phyloP scores from a whole-genome alignment of 345 rosid species.

The Pistacia integerrima region DNA sequence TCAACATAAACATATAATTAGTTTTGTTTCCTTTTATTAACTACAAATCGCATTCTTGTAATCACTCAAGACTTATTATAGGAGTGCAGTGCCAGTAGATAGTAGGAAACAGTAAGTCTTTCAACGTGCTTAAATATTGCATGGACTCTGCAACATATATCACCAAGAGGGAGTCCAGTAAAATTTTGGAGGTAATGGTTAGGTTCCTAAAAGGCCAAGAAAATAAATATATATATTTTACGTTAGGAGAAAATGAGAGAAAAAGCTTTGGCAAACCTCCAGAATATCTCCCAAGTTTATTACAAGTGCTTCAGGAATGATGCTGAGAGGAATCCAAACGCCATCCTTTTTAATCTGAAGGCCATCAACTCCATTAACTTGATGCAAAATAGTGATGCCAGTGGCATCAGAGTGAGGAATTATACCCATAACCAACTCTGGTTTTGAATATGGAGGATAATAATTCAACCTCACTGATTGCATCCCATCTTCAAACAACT shows the following conservation, averaged over 20 bases:
- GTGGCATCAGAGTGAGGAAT: constrained; percentile 20
- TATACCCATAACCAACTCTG: constrained; percentile 22
- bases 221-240: too few species aligned
- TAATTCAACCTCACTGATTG: constrained; percentile 36
- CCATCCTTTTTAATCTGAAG: constrained; percentile 24
- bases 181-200: too few species aligned
- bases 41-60: too few species aligned
- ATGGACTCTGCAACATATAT: too few species aligned
- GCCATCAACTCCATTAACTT: constrained; percentile 24
- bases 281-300: constrained; percentile 19
- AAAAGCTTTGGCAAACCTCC: background rate
- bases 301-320: constrained; percentile 12
- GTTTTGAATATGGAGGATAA: constrained; percentile 26
- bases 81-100: too few species aligned
- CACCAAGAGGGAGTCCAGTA: too few species aligned
- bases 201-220: too few species aligned
- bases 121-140: too few species aligned
- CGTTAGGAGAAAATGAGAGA: background rate
- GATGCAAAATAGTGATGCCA: constrained; percentile 21
- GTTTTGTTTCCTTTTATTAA: too few species aligned
- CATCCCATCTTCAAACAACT: constrained; percentile 39
- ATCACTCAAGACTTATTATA: too few species aligned
- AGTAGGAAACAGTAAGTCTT: too few species aligned
- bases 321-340: constrained; percentile 13
- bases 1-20: too few species aligned